Evolutionary conservation across 139 green algal species (phyloP), one percentile per base, ranked within the genome.

Genomic region (Chlorella sp.): DNA sequence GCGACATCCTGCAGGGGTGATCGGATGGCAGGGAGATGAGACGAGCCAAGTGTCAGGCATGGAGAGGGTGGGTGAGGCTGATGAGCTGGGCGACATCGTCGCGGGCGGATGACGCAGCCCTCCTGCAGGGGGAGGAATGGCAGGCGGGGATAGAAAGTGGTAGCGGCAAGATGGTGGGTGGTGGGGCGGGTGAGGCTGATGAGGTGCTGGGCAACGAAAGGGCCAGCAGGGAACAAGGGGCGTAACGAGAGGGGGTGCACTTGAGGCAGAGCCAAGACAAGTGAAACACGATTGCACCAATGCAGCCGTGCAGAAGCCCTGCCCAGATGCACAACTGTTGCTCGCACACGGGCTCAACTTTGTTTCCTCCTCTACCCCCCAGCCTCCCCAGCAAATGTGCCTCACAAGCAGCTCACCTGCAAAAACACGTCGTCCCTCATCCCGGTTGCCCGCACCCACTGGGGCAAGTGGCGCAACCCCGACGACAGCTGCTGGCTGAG

Each of bases 391-490:
- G n/a, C 11, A 34, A 22, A 22, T 34, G 22, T 76, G 26, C 22
- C 21, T 9, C 26, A 4, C 26, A 34, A 34, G 21, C 30, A 26
- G n/a, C 79, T 0, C 42, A 83, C 87, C 76, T 85, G 61, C 79
- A 90, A 30, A 19, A 90, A 87, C 18, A 30, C 66, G 9, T 69
- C 80, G 64, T 69, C 66, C 11, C 42, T 37, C 22, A 37, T 7
- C 9, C 42, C 87, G 7, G 76, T 36, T 7, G 61, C 40, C 32
- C 3, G 18, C 64, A 77, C 40, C 87, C 87, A 90, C 39, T 64
- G 69, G 3, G 87, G 77, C 87, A 90, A 64, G 37, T 34, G 19
- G n/a, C 40, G 78, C 61, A 90, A 40, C 37, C 39, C 79, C 37
- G 18, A 4, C 24, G 61, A 82, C 61, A 90, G 79, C 79, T 81